Evolutionary conservation across 2,329 filamentous ascomycete species (phyloP).

Genomic region (Paecilomyces fulvus): DNA sequence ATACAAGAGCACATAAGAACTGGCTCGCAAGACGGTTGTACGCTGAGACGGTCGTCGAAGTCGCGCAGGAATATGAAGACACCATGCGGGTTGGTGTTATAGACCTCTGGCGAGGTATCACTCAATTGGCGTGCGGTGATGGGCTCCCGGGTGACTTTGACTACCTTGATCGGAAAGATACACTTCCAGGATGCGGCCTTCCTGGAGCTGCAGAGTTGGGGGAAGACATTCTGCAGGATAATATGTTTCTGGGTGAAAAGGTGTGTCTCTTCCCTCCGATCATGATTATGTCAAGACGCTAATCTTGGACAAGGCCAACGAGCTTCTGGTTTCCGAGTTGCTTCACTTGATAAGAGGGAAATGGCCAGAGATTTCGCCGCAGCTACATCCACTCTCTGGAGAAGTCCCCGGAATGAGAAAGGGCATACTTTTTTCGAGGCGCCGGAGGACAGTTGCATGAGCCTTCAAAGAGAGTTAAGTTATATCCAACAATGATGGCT

Average conservation of each 20-base stretch:
- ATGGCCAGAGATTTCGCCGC: constrained; percentile 12
- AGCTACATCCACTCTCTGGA: constrained; percentile 8
- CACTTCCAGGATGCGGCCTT: constrained; percentile 28
- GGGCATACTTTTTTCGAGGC: neutral
- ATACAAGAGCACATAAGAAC: constrained; percentile 18
- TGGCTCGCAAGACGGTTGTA: constrained; percentile 32
- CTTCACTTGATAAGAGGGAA: constrained; percentile 7
- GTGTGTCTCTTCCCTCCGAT: neutral
- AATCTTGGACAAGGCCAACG: constrained; percentile 7
- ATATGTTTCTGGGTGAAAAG: constrained; percentile 25
- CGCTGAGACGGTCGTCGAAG: constrained; percentile 28
- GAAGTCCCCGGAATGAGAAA: neutral
- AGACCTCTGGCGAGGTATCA: constrained; percentile 26
- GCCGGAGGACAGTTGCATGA: neutral
- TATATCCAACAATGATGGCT: neutral
- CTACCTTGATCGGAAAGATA: constrained; percentile 20
- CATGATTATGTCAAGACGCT: neutral
- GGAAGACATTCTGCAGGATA: constrained; percentile 29
- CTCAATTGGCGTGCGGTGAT: constrained; percentile 9
- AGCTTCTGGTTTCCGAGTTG: constrained; percentile 9
- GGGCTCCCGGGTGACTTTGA: constrained; percentile 9
- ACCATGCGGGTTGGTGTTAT: constrained; percentile 23
- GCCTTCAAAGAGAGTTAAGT: neutral
- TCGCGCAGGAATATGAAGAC: constrained; percentile 24
- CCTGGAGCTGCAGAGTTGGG: constrained; percentile 20